A percentile compares a stretch with the other conserved stretches of the same genome.
Conservation (phyloP, 768 basidiomycete species). For the Tricholoma saponaceum region DNA sequence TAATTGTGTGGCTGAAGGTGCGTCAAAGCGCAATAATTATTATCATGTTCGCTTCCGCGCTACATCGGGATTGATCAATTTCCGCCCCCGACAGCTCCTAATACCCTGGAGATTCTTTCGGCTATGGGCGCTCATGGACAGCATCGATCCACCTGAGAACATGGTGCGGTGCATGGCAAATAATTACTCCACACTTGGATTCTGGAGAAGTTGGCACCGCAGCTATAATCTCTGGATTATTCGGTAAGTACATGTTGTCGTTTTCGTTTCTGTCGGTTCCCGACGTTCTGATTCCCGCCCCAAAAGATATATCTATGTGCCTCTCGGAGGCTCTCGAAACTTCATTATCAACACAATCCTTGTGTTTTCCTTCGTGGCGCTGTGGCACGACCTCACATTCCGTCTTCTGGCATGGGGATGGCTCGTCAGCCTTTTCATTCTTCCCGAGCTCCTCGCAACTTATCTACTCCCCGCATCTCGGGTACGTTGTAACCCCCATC, state of each 20-base stretch:
- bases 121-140: slow-evolving; percentile 85
- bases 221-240: slow-evolving; percentile 96
- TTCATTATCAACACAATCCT: slow-evolving; percentile 61
- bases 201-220: slow-evolving; percentile 97
- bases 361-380: slow-evolving; percentile 93
- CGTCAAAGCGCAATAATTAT: slow-evolving; percentile 8
- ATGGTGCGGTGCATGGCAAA: slow-evolving; percentile 99
- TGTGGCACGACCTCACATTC: slow-evolving; percentile 96
- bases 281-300: not conserved
- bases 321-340: slow-evolving; percentile 70
- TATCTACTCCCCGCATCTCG: slow-evolving; percentile 57
- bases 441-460: slow-evolving; percentile 74
- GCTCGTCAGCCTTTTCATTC: slow-evolving; percentile 86
- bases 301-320: slow-evolving; percentile 88
- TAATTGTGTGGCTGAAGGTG: slow-evolving; percentile 96
- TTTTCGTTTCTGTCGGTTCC: not conserved
- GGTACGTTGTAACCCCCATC: slow-evolving; percentile 37
- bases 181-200: slow-evolving; percentile 89
- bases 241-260: slow-evolving; percentile 46
- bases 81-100: slow-evolving; percentile 57
- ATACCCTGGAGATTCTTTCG: slow-evolving; percentile 98
- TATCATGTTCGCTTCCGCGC: not conserved
- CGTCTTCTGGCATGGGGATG: slow-evolving; percentile 93
- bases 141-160: slow-evolving; percentile 94
- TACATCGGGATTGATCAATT: not conserved